Percentiles rank a stretch among this genome's conserved stretches.
phyloP scores from a whole-genome alignment of 1,284 basidiomycete species.

The Puccinia polysora region DNA sequence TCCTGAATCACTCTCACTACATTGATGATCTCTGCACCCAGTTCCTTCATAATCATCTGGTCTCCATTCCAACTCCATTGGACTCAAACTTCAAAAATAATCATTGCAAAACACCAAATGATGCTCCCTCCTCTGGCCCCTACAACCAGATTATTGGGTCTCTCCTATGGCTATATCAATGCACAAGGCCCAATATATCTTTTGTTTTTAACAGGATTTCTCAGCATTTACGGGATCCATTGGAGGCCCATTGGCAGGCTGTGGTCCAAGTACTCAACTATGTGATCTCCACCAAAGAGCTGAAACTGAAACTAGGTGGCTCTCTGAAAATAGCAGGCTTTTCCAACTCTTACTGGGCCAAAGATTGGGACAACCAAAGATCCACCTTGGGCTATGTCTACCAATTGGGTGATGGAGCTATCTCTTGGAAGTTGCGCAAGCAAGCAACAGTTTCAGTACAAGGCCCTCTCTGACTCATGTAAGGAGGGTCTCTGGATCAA shows the following conservation, averaged over 20 bases:
- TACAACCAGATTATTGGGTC: background rate
- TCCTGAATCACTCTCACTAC: background rate
- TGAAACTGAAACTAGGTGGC: background rate
- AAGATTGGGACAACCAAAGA: background rate
- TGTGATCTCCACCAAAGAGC: background rate
- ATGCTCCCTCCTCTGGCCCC: background rate
- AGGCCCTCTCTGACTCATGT: background rate
- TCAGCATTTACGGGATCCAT: background rate
- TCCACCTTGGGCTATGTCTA: constrained; percentile 1
- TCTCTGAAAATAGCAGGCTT: background rate
- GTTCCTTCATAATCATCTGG: background rate
- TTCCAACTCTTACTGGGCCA: constrained; percentile 7
- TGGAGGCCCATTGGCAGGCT: background rate
- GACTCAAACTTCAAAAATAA: background rate
- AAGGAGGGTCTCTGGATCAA: background rate
- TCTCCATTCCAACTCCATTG: background rate
- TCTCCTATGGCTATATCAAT: background rate
- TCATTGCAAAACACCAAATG: background rate
- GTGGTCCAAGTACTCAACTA: background rate
- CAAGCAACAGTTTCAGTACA: background rate
- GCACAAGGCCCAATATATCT: background rate
- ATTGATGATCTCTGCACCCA: background rate
- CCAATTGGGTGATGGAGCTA: background rate
- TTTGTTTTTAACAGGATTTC: background rate
- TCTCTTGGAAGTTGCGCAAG: constrained; percentile 10